Conservation (phyloP, 2,329 filamentous ascomycete genomes). For the Colletotrichum navitas region DNA sequence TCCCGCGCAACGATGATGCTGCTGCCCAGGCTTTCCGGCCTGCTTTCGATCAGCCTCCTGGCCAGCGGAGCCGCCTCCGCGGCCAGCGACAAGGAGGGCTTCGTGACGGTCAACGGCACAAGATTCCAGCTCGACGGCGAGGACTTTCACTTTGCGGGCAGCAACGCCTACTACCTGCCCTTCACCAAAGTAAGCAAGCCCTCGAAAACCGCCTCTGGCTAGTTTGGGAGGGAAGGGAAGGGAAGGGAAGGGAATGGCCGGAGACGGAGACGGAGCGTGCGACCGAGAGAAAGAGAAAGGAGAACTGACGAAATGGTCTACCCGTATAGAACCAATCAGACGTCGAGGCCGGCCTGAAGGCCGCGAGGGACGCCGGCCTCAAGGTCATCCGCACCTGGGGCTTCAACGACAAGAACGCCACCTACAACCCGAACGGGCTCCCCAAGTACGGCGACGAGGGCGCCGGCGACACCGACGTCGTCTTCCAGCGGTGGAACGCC, state of each 20-base stretch:
- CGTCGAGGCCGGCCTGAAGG: constrained; percentile 59
- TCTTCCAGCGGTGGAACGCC: constrained; percentile 60
- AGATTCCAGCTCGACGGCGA: constrained; percentile 67
- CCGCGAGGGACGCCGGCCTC: constrained; percentile 61
- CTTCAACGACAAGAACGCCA: constrained; percentile 69
- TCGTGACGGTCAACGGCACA: constrained; percentile 62
- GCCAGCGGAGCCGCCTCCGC: constrained; percentile 35
- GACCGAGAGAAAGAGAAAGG: too few relatives aligned
- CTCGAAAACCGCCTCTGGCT: neutral
- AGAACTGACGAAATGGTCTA: constrained; percentile 49
- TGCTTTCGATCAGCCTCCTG: constrained; percentile 40
- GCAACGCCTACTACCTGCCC: constrained; percentile 69
- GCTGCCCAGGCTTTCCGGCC: constrained; percentile 30
- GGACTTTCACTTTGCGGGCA: constrained; percentile 68
- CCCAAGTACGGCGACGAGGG: constrained; percentile 66
- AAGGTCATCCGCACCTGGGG: constrained; percentile 69
- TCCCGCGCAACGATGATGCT: neutral
- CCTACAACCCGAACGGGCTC: constrained; percentile 58
- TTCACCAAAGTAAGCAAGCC: constrained; percentile 60
- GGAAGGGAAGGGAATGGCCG: rapidly evolving
- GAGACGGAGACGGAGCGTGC: too few relatives aligned
- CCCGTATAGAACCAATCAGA: constrained; percentile 58
- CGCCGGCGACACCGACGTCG: constrained; percentile 57
- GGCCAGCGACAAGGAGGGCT: constrained; percentile 51
- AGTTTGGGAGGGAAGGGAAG: too few relatives aligned